Evolutionary conservation across 192 early-diverging fungal genomes (phyloP), one percentile per base, ranked within the genome.

Genomic region (Polychytrium aggregatum): DNA sequence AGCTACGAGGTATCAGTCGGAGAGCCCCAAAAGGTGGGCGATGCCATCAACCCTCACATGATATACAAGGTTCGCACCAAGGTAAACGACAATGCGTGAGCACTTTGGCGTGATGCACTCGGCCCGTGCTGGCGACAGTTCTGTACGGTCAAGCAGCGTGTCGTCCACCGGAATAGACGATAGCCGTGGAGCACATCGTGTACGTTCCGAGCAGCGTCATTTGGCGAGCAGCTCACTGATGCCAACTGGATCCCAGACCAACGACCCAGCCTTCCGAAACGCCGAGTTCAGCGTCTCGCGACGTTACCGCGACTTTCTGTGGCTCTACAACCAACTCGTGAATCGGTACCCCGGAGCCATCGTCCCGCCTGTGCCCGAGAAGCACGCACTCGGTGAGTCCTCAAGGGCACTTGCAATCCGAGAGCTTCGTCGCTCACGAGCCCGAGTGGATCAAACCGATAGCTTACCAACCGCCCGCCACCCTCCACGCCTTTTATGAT

Each of bases 331-430:
- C 46, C 85, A 89, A 59, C 72, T 97, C 21, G 74, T 78, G 0
- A 55, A 66, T 9, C 70, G 76, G 25, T 84, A 90, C 52, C 87
- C 89, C 1, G 93, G 93, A 8, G 76, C 90, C 3, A 85, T 97
- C 40, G 81, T 97, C 2, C 90, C 90, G 14, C 86, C 90, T 20
- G 74, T 97, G 2, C 91, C 93, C 9, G 93, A 88, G 54, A 97
- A 97, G 59, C 88, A 92, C 66, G 81, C 83, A 3, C 52, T 92
- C 41, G 88, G 87, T 82, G 58, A 53, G 42, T n/a, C n/a, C n/a
- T n/a, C n/a, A n/a, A n/a, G n/a, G n/a, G n/a, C n/a, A n/a, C n/a
- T n/a, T n/a, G n/a, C n/a, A n/a, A n/a, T n/a, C n/a, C n/a, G n/a
- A n/a, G n/a, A n/a, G n/a, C n/a, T n/a, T n/a, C n/a, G n/a, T n/a